Evolutionary conservation across 345 rosid genomes (phyloP), one percentile per base, ranked within the genome.

Genomic region (Citrus cavaleriei): DNA sequence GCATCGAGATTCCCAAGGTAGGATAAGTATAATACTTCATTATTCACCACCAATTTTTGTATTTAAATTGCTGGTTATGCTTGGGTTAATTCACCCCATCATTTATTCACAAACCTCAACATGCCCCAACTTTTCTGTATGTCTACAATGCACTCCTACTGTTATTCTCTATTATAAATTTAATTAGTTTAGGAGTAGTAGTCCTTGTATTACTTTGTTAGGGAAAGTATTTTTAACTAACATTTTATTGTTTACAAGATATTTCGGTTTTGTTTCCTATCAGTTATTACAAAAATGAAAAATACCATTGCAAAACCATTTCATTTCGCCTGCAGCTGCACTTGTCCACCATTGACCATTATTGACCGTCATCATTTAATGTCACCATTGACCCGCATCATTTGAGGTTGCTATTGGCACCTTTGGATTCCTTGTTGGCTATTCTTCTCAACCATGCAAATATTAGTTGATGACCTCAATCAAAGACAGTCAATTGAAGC

Each of bases 1-100:
- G 88, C 68, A 85, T 93, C 57, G 90, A 87, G 71, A 91, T 93
- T 34, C 97, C 97, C 22, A 88, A 87, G 93, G 97, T 93, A 25
- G 65, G 18, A 61, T 24, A 25, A 25, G 6, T 10, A 61, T 54
- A 61, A 24, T 61, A 61, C 5, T 61, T 61, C 27, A 61, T 27
- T 19, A 24, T 9, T n/a, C 19, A 18, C 58, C 22, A 54, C 22
- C 22, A 4, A 54, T 61, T 61, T 25, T 61, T 25, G 32, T 25
- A 4, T 25, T 61, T 25, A 1, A 59, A 61, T 61, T 61, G 65
- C 25, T 25, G 4, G 63, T 59, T 59, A 59, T n/a, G 51, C 14
- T 46, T 46, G 51, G 51, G 51, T 46, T 46, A 46, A 46, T 13
- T 46, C 14, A 46, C 51, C 51, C 58, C 58, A 18, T 54, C 58